A percentile compares a stretch with the other conserved stretches of the same genome.
Evolutionary conservation across 2,329 filamentous ascomycete species (phyloP).

Genomic region (Pyrenophora graminea): DNA sequence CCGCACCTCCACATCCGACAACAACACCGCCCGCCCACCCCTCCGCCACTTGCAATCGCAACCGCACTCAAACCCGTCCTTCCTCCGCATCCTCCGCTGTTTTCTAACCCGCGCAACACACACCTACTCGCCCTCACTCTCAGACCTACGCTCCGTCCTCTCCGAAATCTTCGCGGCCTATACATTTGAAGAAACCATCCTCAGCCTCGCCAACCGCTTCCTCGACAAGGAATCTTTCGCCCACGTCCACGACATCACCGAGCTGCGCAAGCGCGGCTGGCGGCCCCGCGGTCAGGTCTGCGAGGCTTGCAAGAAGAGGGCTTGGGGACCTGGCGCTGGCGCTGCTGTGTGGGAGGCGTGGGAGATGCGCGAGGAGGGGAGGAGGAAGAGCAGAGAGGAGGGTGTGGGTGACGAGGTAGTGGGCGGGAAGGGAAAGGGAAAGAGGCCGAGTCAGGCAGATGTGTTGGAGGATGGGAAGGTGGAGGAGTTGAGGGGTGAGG

Average conservation of each 20-base stretch:
- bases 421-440: slow-evolving; percentile 52
- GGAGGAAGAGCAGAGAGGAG: slow-evolving; percentile 51
- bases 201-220: slow-evolving; percentile 81
- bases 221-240: slow-evolving; percentile 88
- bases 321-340: slow-evolving; percentile 88
- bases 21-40: slow-evolving; percentile 21
- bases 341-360: slow-evolving; percentile 79
- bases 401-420: slow-evolving; percentile 44
- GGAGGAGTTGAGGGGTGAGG: slow-evolving; percentile 7
- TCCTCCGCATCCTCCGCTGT: slow-evolving; percentile 83
- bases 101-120: slow-evolving; percentile 83
- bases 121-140: slow-evolving; percentile 76
- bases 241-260: slow-evolving; percentile 74
- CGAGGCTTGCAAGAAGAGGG: slow-evolving; percentile 77
- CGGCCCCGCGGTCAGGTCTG: slow-evolving; percentile 83
- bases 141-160: slow-evolving; percentile 83
- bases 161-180: slow-evolving; percentile 93
- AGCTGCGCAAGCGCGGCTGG: slow-evolving; percentile 84
- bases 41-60: slow-evolving; percentile 28
- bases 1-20: slow-evolving; percentile 31
- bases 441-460: slow-evolving; percentile 15
- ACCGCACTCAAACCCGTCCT: slow-evolving; percentile 67
- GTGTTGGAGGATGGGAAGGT: slow-evolving; percentile 8
- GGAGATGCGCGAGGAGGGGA: slow-evolving; percentile 61
- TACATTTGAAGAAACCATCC: slow-evolving; percentile 88